Conservation (phyloP, 78 protist species). For the Dictyostelium purpureum region DNA sequence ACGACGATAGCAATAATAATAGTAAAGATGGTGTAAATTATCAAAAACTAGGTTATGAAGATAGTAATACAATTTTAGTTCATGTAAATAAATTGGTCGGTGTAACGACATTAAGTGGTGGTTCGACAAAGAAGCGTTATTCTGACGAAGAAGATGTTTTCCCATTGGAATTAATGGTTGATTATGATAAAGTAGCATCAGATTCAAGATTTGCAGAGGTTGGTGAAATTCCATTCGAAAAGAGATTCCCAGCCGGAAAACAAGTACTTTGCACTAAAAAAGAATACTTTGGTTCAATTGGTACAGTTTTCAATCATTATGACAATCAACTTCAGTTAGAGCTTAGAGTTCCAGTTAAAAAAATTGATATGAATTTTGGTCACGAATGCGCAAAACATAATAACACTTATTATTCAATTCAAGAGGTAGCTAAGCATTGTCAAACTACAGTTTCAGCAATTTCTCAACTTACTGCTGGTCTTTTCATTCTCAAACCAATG, state of each 20-base stretch:
- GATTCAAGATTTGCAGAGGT: slow-evolving; percentile 52
- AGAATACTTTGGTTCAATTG: slow-evolving; percentile 45
- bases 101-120: slow-evolving; percentile 19
- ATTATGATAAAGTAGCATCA: slow-evolving; percentile 2
- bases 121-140: slow-evolving; percentile 27
- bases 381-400: slow-evolving; percentile 14
- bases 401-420: slow-evolving; percentile 9
- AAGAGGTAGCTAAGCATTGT: slow-evolving; percentile 6
- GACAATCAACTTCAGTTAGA: slow-evolving; percentile 51
- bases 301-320: slow-evolving; percentile 20
- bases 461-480: slow-evolving; percentile 33
- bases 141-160: slow-evolving; percentile 15
- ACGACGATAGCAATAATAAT: not conserved
- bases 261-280: slow-evolving; percentile 11
- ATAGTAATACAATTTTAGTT: not conserved
- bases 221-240: slow-evolving; percentile 35
- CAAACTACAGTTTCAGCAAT: not conserved
- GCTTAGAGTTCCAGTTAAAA: not conserved
- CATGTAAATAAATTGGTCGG: slow-evolving; percentile 51
- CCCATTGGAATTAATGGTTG: slow-evolving; percentile 73
- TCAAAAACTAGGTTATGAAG: not conserved
- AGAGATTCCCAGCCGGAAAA: slow-evolving; percentile 62
- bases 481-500: slow-evolving; percentile 56
- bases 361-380: slow-evolving; percentile 18
- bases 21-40: not conserved